phyloP scores from a whole-genome alignment of 441 rosid genomes.

The Arabidopsis hybrid region DNA sequence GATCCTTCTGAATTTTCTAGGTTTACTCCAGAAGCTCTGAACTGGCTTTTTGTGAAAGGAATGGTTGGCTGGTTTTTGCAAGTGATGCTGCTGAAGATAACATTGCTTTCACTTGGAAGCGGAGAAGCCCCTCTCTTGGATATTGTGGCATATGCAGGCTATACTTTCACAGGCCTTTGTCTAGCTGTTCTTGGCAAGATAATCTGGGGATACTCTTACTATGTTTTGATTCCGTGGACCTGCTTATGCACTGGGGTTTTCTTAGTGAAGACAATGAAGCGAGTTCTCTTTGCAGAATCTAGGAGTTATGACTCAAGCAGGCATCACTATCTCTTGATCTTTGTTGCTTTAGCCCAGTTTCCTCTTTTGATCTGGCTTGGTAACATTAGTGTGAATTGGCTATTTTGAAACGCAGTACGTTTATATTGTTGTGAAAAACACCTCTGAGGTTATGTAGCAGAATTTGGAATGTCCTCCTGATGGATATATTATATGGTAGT shows the following conservation, averaged over 20 bases:
- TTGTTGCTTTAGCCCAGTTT: constrained; percentile 85
- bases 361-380: constrained; percentile 91
- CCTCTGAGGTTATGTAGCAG: constrained; percentile 44
- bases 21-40: constrained; percentile 88
- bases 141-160: constrained; percentile 92
- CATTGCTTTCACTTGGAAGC: constrained; percentile 78
- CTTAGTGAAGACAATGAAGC: constrained; percentile 90
- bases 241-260: constrained; percentile 84
- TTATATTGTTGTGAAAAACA: constrained; percentile 43
- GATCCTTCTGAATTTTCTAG: constrained; percentile 46
- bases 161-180: constrained; percentile 73
- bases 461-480: constrained; percentile 33
- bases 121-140: constrained; percentile 93
- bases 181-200: constrained; percentile 73
- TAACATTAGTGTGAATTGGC: constrained; percentile 85
- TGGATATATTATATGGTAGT: constrained; percentile 28
- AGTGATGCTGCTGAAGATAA: constrained; percentile 78
- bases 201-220: constrained; percentile 70
- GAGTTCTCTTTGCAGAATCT: constrained; percentile 84
- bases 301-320: constrained; percentile 82
- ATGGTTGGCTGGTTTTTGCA: constrained; percentile 89
- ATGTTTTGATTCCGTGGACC: constrained; percentile 78
- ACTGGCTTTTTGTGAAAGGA: constrained; percentile 88
- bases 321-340: constrained; percentile 83
- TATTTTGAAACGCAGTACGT: constrained; percentile 53